Base-by-base conservation (phyloP, 768 basidiomycete genomes). In the Termitomyces sp. region DNA sequence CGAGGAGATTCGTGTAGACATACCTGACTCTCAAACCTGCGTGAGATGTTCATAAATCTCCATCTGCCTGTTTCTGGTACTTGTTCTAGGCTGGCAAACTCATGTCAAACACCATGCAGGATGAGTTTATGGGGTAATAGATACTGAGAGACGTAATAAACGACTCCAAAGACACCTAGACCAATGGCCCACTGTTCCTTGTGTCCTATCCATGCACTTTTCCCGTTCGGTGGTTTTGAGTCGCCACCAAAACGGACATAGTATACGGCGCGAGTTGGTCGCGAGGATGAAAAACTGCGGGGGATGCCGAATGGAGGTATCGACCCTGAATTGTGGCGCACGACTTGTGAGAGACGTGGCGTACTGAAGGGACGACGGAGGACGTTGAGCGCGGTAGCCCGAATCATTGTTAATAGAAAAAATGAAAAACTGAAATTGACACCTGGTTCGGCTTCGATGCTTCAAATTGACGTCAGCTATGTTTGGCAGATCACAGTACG, bases 51-150 rank as follows among this genome's bases (percentile, higher is more conserved):
- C 83, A 98, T 96, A 68, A 95, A 97, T 22, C 95, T 73, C 82
- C 87, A 88, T 56, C 95, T 75, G 0, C 93, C 92, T 0, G 92
- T 95, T 67, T 94, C 88, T 2, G 89, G 85, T 0, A 93, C 90
- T 66, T 82, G 79, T 68, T 98, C 94, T 28, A 95, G 76, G 65
- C 92, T 94, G 60, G 7, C 26, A 41, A 16, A 28, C 2, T n/a
- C 20, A 13, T 24, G 12, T 48, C n/a, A 44, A 20, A 31, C 5
- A 9, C 28, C 15, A 7, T 26, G 13, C 5, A 51, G 5, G 24
- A 18, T 6, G 16, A 39, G 13, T 13, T 5, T 3, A 18, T 15
- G 4, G 51, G 15, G 4, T 5, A 12, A 29, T 1, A 65, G 61
- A 26, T 24, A 78, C 77, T 78, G 73, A 15, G 65, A 51, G 13